phyloP scores from a whole-genome alignment of 805 yeast genomes.

The Zygosaccharomyces pseudorouxii region DNA sequence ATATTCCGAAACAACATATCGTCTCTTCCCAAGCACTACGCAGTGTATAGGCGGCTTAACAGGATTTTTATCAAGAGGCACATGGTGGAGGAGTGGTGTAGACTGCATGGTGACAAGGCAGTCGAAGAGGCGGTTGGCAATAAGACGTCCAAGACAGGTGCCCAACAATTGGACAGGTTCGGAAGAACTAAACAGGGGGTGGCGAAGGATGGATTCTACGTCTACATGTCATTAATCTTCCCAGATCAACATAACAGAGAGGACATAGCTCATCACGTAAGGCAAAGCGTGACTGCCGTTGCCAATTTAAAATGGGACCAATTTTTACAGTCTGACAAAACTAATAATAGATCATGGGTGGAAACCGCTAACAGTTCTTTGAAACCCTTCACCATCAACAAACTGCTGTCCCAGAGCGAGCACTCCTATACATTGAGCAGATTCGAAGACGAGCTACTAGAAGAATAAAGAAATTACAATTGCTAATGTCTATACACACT shows the following conservation, averaged over 20 bases:
- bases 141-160: not conserved
- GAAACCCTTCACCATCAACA: slow-evolving; percentile 12
- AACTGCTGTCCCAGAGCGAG: slow-evolving; percentile 12
- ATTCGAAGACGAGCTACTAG: not conserved
- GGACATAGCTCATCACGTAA: slow-evolving; percentile 17
- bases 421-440: slow-evolving; percentile 8
- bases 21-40: slow-evolving; percentile 25
- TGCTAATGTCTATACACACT: not conserved
- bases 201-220: slow-evolving; percentile 34
- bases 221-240: slow-evolving; percentile 21
- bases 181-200: slow-evolving; percentile 20
- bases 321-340: slow-evolving; percentile 13
- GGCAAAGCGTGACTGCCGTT: slow-evolving; percentile 18
- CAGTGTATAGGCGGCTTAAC: slow-evolving; percentile 24
- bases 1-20: slow-evolving; percentile 13
- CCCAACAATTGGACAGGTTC: slow-evolving; percentile 2
- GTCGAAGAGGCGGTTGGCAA: slow-evolving; percentile 11
- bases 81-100: slow-evolving; percentile 27
- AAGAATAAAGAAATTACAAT: not conserved
- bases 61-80: slow-evolving; percentile 14
- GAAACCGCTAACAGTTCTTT: slow-evolving; percentile 18
- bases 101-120: slow-evolving; percentile 20
- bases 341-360: slow-evolving; percentile 19
- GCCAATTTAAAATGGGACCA: slow-evolving; percentile 23
- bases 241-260: slow-evolving; percentile 18